A percentile compares a stretch with the other conserved stretches of the same genome.
phyloP scores from a whole-genome alignment of 257 asterid genomes.

The Fraxinus excelsior region DNA sequence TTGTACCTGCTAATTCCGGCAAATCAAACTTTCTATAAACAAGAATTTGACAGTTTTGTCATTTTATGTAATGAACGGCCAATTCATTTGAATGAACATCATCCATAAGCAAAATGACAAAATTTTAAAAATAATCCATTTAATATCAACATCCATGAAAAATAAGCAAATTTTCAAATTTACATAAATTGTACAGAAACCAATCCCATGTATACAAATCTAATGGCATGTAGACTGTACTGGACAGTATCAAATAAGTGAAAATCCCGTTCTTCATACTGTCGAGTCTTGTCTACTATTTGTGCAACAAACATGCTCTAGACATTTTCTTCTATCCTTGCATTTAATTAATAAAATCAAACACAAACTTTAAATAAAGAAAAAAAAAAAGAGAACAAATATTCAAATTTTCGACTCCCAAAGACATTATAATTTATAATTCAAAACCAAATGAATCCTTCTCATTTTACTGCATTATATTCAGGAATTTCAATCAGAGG shows the following conservation, averaged over 20 bases:
- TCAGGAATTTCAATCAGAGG: conserved; percentile 32
- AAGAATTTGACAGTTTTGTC: not conserved
- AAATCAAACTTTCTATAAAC: not conserved
- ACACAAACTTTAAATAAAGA: conserved; percentile 24
- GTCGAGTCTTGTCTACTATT: not conserved
- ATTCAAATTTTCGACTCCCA: conserved; percentile 9
- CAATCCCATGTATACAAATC: conserved; percentile 17
- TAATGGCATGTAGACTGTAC: not conserved
- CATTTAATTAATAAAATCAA: conserved; percentile 23
- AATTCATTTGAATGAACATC: not conserved
- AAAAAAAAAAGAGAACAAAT: conserved; percentile 30
- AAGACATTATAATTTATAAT: conserved; percentile 27
- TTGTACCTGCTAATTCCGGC: not conserved
- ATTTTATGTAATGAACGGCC: not conserved
- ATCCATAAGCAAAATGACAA: conserved; percentile 9
- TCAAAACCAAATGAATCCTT: conserved; percentile 19
- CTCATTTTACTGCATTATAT: conserved; percentile 1
- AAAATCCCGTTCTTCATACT: not conserved
- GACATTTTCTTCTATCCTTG: conserved; percentile 4
- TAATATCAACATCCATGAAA: conserved; percentile 17
- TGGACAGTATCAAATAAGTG: not conserved
- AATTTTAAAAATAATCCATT: not conserved
- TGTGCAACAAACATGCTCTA: not conserved
- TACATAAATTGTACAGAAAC: conserved; percentile 18
- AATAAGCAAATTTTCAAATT: not conserved